A percentile compares a stretch with the other conserved stretches of the same genome.
Evolutionary conservation across 495 filamentous ascomycete species (phyloP).

Genomic region (Eremomyces bilateralis): DNA sequence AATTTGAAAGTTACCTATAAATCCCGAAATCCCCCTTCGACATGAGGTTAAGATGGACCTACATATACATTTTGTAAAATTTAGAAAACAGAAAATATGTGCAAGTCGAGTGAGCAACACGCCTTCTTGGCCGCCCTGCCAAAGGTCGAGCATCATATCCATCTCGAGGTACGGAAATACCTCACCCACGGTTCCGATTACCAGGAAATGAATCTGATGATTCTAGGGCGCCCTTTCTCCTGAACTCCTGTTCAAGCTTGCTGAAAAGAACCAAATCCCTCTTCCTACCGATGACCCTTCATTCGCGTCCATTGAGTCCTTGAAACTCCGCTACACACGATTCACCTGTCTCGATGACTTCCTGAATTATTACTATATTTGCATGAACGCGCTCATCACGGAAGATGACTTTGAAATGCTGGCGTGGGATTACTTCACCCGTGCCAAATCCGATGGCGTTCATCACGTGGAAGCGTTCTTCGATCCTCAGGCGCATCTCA

Average conservation of each 20-base stretch:
- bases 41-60: too few species aligned
- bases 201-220: too few species aligned
- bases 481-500: slow-evolving; percentile 52
- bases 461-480: slow-evolving; percentile 63
- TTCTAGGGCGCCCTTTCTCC: slow-evolving; percentile 47
- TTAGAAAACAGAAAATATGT: too few species aligned
- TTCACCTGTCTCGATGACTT: slow-evolving; percentile 61
- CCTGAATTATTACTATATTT: slow-evolving; percentile 56
- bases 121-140: slow-evolving; percentile 42
- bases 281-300: slow-evolving; percentile 36
- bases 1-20: too few species aligned
- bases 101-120: slow-evolving; percentile 31
- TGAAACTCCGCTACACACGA: slow-evolving; percentile 33
- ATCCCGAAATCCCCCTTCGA: too few species aligned
- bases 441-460: slow-evolving; percentile 40
- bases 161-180: too few species aligned
- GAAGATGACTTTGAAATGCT: slow-evolving; percentile 48
- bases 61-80: too few species aligned
- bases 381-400: slow-evolving; percentile 41
- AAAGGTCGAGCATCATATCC: slow-evolving; percentile 65
- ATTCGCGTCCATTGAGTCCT: slow-evolving; percentile 35
- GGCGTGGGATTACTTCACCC: slow-evolving; percentile 48
- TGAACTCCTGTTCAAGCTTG: slow-evolving; percentile 44
- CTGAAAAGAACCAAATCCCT: slow-evolving; percentile 34
- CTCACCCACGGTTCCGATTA: too few species aligned